Conservation (phyloP, 495 filamentous ascomycete genomes). For the Lasiosphaeriaceae sp. region DNA sequence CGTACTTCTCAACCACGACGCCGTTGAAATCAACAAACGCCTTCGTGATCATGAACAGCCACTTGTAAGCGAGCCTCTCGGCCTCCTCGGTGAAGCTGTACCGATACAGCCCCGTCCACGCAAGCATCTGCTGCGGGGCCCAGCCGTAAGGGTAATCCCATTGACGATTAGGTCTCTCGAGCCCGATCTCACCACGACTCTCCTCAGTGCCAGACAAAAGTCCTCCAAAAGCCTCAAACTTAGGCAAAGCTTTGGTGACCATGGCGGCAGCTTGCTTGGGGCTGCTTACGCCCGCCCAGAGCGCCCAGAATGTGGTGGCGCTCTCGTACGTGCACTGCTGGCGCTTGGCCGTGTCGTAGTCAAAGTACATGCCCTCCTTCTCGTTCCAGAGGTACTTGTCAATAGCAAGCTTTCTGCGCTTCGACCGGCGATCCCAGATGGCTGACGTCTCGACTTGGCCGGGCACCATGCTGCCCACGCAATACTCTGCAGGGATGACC, state of each 20-base stretch:
- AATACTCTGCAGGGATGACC: constrained; percentile 74
- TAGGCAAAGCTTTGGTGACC: constrained; percentile 72
- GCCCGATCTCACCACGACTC: constrained; percentile 71
- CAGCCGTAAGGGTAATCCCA: constrained; percentile 99
- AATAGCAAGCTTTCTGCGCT: constrained; percentile 71
- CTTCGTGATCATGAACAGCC: constrained; percentile 96
- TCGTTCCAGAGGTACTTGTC: constrained; percentile 91
- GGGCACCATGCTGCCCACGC: constrained; percentile 51
- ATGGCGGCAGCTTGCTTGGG: constrained; percentile 75
- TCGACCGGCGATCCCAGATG: constrained; percentile 81
- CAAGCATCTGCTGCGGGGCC: constrained; percentile 98
- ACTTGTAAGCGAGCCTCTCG: constrained; percentile 84
- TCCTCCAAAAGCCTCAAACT: constrained; percentile 82
- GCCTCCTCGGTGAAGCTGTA: constrained; percentile 90
- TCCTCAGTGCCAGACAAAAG: constrained; percentile 85
- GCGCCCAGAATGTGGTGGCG: constrained; percentile 91
- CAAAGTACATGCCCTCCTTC: constrained; percentile 89
- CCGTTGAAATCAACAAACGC: constrained; percentile 97
- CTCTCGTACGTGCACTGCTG: constrained; percentile 76
- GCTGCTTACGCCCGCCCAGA: constrained; percentile 85
- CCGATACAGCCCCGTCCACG: constrained; percentile 84
- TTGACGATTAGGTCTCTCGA: constrained; percentile 87
- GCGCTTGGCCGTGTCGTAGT: constrained; percentile 83
- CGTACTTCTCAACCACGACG: constrained; percentile 97
- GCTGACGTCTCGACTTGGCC: constrained; percentile 72